phyloP scores from a whole-genome alignment of 306 rosid species.

The Alnus rubra region DNA sequence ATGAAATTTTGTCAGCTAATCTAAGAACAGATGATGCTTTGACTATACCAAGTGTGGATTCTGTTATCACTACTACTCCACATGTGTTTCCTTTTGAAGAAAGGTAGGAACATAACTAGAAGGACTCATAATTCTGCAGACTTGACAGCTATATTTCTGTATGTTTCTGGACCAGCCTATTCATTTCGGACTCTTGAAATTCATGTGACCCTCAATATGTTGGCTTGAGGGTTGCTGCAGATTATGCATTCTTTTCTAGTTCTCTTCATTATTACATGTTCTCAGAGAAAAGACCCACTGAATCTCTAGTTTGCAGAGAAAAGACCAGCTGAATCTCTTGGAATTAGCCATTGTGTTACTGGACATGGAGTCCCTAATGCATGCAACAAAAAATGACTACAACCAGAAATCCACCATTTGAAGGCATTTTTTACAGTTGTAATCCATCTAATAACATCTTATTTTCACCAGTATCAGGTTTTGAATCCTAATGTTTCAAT shows the following conservation, averaged over 20 bases:
- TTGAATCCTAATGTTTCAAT: background rate
- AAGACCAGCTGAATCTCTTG: background rate
- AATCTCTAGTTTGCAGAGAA: background rate
- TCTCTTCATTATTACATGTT: background rate
- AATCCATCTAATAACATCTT: background rate
- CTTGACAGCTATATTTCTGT: background rate
- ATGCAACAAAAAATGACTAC: background rate
- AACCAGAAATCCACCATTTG: background rate
- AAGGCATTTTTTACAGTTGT: background rate
- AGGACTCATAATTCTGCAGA: slow-evolving; percentile 8
- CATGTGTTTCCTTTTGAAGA: slow-evolving; percentile 96
- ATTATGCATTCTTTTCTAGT: slow-evolving; percentile 1
- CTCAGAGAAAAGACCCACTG: background rate
- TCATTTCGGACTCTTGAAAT: background rate
- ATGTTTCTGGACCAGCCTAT: background rate
- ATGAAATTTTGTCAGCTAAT: slow-evolving; percentile 68
- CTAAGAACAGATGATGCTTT: slow-evolving; percentile 60
- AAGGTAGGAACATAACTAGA: slow-evolving; percentile 53
- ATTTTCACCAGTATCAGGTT: background rate
- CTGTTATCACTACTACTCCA: slow-evolving; percentile 77
- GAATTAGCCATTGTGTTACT: background rate
- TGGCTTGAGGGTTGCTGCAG: background rate
- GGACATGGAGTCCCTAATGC: background rate
- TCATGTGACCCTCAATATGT: background rate
- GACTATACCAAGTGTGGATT: slow-evolving; percentile 46